These are phyloP conservation scores for Malassezia restricta DNA, from an alignment of 1,284 basidiomycete genomes.

Conservation along the genomic window DNA sequence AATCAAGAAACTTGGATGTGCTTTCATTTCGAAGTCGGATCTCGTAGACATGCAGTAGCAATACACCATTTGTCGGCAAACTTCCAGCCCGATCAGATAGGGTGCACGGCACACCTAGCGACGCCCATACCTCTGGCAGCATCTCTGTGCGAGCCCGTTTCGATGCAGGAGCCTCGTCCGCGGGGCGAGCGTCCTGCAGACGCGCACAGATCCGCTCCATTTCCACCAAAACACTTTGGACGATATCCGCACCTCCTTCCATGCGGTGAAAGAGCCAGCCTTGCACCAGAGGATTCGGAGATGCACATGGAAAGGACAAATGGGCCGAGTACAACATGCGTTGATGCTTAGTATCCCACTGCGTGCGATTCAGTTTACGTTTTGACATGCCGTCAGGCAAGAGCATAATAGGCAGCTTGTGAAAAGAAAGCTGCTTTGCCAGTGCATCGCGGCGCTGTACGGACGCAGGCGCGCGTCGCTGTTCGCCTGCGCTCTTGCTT, in stretches of 20 bases:
- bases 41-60: slow-evolving; percentile 7
- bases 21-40: slow-evolving; percentile 14
- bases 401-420: slow-evolving; percentile 13
- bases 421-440: slow-evolving; percentile 5
- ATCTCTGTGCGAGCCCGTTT: neutral
- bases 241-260: neutral
- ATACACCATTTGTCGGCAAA: neutral
- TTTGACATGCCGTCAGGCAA: slow-evolving; percentile 13
- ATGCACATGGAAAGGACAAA: neutral
- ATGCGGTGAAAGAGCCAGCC: neutral
- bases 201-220: slow-evolving; percentile 1
- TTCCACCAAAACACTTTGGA: neutral
- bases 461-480: slow-evolving; percentile 1
- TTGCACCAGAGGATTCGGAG: neutral
- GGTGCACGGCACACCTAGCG: neutral
- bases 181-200: neutral
- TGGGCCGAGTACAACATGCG: slow-evolving; percentile 6
- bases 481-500: neutral
- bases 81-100: neutral
- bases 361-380: slow-evolving; percentile 6
- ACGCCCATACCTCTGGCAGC: neutral
- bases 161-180: neutral
- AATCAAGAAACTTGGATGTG: slow-evolving; percentile 9
- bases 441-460: slow-evolving; percentile 11
- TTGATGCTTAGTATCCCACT: slow-evolving; percentile 6